Evolutionary conservation across 2,329 filamentous ascomycete genomes (phyloP), one percentile per base, ranked within the genome.

Genomic region (Pseudocercospora pini-densiflorae): DNA sequence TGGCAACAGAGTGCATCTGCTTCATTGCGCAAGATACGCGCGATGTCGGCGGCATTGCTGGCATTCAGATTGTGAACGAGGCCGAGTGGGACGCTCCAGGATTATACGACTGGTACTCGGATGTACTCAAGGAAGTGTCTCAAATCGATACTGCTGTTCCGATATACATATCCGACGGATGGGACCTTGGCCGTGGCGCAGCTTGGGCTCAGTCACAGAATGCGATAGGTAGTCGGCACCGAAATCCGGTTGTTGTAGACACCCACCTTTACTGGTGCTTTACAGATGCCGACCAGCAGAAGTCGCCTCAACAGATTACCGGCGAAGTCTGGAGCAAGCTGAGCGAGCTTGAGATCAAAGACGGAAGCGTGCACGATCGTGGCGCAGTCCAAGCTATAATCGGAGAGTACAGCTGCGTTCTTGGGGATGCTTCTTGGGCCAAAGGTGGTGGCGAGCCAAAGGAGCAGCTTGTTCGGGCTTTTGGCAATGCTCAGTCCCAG

Each of bases 261-360:
- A 88, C 86, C 12, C 87, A 88, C 74, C 81, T 83, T 63, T 88
- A 89, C 73, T 89, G 85, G 80, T 84, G 83, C 45, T 88, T 88
- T 72, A 80, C 81, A n/a, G 83, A 85, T 10, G 78, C 77, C 1
- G 83, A 88, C 74, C 84, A 84, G 70, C 72, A 74, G 9, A 83
- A 84, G 68, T 77, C 81, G 12, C 85, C 87, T 2, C 80, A 83
- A 57, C 78, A 87, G 62, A 85, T 88, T 66, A 84, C 84, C 40
- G 68, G 73, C 14, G 81, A 83, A 62, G 81, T 83, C 0, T 70
- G 73, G 14, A 73, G 65, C 9, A 85, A 84, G 64, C 76, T 88
- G 0, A 67, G 67, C 1, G 79, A 83, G 51, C 75, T 87, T 7
- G 77, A 84, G 60, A 79, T 79, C 14, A 82, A 81, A 62, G 79